Evolutionary conservation across 2,329 filamentous ascomycete species (phyloP).

Genomic region (Trichoderma lentiforme): DNA sequence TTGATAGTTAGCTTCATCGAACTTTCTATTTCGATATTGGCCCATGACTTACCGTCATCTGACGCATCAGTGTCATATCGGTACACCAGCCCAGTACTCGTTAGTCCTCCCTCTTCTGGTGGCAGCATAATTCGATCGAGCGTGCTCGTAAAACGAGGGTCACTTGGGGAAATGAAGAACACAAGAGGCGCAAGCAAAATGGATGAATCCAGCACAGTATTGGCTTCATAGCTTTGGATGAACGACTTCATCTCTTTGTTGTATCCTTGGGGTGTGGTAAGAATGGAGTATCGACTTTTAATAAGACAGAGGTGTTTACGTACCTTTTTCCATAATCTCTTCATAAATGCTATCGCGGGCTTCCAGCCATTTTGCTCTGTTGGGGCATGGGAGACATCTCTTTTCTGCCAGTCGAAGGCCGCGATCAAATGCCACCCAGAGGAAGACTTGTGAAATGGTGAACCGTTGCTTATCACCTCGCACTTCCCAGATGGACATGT

Average conservation of each 20-base stretch:
- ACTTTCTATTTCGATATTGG: background rate
- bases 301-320: background rate
- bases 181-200: constrained; percentile 74
- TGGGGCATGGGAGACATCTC: constrained; percentile 70
- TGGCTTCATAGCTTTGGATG: constrained; percentile 72
- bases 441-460: constrained; percentile 77
- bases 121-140: constrained; percentile 68
- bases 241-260: constrained; percentile 68
- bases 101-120: constrained; percentile 72
- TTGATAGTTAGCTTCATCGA: background rate
- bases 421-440: constrained; percentile 78
- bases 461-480: constrained; percentile 73
- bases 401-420: constrained; percentile 72
- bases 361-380: constrained; percentile 62
- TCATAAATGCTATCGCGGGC: constrained; percentile 68
- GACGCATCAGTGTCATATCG: constrained; percentile 67
- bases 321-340: constrained; percentile 70
- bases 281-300: background rate
- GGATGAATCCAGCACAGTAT: constrained; percentile 67
- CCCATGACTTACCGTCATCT: constrained; percentile 58
- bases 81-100: constrained; percentile 71
- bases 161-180: constrained; percentile 75
- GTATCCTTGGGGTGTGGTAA: constrained; percentile 50
- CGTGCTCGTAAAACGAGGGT: constrained; percentile 70
- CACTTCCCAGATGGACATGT: constrained; percentile 85